Evolutionary conservation across 805 yeast genomes (phyloP).

Genomic region (Nakazawaea anatomiae): DNA sequence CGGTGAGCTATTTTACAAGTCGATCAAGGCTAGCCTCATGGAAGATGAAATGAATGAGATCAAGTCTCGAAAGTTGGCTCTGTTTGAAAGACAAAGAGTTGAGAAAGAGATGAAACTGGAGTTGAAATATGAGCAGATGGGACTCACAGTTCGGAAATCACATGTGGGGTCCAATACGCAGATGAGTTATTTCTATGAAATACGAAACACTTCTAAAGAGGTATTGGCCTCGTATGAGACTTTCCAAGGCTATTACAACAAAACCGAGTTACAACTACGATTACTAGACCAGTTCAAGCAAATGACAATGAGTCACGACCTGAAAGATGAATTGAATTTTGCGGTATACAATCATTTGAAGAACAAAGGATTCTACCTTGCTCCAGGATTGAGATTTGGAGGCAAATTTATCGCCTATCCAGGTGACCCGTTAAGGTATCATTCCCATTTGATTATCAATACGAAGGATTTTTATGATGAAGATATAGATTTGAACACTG

Average conservation of each 20-base stretch:
- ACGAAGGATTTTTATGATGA: slow-evolving; percentile 38
- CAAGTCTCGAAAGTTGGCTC: slow-evolving; percentile 9
- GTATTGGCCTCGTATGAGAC: slow-evolving; percentile 12
- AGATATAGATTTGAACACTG: slow-evolving; percentile 47
- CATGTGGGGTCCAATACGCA: slow-evolving; percentile 2
- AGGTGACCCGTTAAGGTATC: slow-evolving; percentile 89
- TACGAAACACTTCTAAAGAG: slow-evolving; percentile 14
- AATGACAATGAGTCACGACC: background rate
- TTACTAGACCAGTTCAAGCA: slow-evolving; percentile 7
- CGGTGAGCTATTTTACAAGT: slow-evolving; percentile 24
- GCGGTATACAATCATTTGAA: slow-evolving; percentile 35
- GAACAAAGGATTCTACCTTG: slow-evolving; percentile 42
- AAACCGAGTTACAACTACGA: slow-evolving; percentile 6
- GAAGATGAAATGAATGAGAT: slow-evolving; percentile 10
- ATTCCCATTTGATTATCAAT: slow-evolving; percentile 75
- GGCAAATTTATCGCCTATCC: slow-evolving; percentile 88
- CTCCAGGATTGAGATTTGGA: slow-evolving; percentile 91
- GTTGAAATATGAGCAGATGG: slow-evolving; percentile 13
- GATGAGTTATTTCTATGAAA: slow-evolving; percentile 12
- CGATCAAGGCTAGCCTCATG: slow-evolving; percentile 11
- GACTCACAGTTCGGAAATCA: background rate
- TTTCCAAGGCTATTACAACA: slow-evolving; percentile 13
- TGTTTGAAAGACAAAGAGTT: slow-evolving; percentile 11
- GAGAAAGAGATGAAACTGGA: slow-evolving; percentile 12
- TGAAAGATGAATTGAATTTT: slow-evolving; percentile 12